These are phyloP conservation scores for Aspergillus flavus DNA, from an alignment of 2,329 filamentous ascomycete genomes.

Conservation along the genomic window DNA sequence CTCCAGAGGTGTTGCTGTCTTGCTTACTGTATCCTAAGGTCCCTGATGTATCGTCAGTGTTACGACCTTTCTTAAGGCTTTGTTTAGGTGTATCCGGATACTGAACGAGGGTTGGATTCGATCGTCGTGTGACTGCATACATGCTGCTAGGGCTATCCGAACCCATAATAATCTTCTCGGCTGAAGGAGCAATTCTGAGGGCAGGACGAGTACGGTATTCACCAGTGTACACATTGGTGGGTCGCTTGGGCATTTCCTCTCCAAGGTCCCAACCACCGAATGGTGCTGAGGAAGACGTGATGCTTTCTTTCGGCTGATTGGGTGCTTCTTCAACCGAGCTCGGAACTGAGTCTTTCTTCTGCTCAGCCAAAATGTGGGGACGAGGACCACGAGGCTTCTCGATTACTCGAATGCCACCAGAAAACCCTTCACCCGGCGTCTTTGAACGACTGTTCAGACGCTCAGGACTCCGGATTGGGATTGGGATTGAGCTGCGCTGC, in stretches of 20 bases:
- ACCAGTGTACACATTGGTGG: conserved; percentile 25
- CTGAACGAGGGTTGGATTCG: conserved; percentile 1
- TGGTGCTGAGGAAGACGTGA: conserved; percentile 12
- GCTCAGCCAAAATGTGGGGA: neutral
- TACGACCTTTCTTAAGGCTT: neutral
- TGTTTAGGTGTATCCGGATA: conserved; percentile 2
- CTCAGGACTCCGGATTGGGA: conserved; percentile 16
- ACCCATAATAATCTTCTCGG: conserved; percentile 32
- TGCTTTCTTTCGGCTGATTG: neutral
- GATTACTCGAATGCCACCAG: conserved; percentile 9
- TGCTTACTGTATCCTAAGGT: neutral
- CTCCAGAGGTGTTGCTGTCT: neutral
- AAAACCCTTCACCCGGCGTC: conserved; percentile 1
- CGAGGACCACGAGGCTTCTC: conserved; percentile 16
- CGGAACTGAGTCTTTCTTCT: neutral
- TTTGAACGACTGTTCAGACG: neutral
- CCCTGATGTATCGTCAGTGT: neutral
- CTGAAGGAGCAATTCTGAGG: conserved; percentile 30
- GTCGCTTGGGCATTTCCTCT: conserved; percentile 37
- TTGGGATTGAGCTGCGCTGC: conserved; percentile 19
- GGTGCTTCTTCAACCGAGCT: neutral
- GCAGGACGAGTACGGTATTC: conserved; percentile 28
- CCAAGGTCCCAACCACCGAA: conserved; percentile 20
- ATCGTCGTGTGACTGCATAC: conserved; percentile 3
- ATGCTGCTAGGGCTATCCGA: conserved; percentile 2